Conservation (phyloP, 2,329 filamentous ascomycete genomes). For the Colletotrichum sp. region DNA sequence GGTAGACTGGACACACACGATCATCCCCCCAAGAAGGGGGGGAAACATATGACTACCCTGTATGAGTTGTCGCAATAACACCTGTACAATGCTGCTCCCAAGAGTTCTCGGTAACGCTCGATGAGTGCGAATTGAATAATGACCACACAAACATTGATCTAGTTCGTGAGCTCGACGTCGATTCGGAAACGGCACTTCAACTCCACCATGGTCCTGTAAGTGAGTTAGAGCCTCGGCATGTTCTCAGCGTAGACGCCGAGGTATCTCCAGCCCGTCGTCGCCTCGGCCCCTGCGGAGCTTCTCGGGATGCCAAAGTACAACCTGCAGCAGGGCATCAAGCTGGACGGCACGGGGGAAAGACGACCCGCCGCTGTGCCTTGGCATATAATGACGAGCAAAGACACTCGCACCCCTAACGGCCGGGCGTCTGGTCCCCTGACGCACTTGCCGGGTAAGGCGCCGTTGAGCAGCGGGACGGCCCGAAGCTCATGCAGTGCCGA, state of each 20-base stretch:
- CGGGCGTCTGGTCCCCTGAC: background rate
- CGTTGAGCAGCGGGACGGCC: background rate
- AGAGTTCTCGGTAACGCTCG: background rate
- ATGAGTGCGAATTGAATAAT: constrained; percentile 11
- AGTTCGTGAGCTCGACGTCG: background rate
- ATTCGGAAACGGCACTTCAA: background rate
- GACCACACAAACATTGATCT: background rate
- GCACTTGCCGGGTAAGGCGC: background rate
- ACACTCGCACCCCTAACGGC: background rate
- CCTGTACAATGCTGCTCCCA: constrained; percentile 19
- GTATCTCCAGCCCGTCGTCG: background rate
- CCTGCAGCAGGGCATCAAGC: background rate
- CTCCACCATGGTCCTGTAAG: background rate
- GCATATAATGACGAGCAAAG: background rate
- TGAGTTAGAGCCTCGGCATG: background rate
- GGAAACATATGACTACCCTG: constrained; percentile 10
- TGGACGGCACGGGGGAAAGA: too few species aligned
- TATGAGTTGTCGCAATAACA: constrained; percentile 20
- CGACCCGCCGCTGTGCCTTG: background rate
- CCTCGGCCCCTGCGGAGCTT: background rate
- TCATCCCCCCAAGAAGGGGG: background rate
- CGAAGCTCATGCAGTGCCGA: background rate
- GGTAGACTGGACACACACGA: constrained; percentile 16
- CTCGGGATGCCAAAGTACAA: background rate
- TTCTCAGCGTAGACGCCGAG: background rate